phyloP scores from a whole-genome alignment of 2,329 filamentous ascomycete genomes.

The Verticillium nubilum region DNA sequence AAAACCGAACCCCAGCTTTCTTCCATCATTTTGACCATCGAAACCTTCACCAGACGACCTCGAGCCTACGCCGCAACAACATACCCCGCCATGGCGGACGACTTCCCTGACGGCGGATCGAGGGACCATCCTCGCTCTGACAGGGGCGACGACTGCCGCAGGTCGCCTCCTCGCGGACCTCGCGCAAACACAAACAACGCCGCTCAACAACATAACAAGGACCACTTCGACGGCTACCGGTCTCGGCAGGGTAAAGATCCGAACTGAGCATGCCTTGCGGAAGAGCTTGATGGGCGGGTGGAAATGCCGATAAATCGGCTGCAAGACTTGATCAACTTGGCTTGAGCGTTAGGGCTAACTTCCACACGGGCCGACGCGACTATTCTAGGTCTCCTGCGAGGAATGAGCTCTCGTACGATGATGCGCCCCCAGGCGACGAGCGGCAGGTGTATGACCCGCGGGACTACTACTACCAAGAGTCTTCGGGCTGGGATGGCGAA shows the following conservation, averaged over 20 bases:
- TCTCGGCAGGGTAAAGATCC: constrained; percentile 44
- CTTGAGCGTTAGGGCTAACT: constrained; percentile 36
- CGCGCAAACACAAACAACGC: neutral
- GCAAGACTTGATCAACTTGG: constrained; percentile 8
- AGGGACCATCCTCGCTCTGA: neutral
- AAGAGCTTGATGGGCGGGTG: neutral
- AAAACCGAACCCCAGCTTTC: too few species aligned
- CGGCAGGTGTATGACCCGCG: constrained; percentile 16
- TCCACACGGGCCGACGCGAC: constrained; percentile 36
- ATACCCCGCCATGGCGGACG: neutral
- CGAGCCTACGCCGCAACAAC: neutral
- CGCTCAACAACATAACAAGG: constrained; percentile 7
- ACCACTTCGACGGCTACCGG: constrained; percentile 34
- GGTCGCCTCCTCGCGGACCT: constrained; percentile 8
- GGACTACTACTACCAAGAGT: constrained; percentile 10
- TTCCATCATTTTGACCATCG: too few species aligned
- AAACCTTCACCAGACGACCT: too few species aligned
- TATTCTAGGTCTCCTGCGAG: constrained; percentile 37
- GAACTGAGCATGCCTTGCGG: constrained; percentile 11
- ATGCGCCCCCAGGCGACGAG: constrained; percentile 19
- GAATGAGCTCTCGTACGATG: constrained; percentile 28
- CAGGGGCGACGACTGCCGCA: constrained; percentile 6
- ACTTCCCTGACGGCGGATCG: neutral
- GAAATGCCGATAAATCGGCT: neutral
- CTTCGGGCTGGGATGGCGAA: constrained; percentile 11